Evolutionary conservation across 371 early-diverging fungal species (phyloP), one percentile per base, ranked within the genome.

Genomic region (Phascolomyces articulosus): DNA sequence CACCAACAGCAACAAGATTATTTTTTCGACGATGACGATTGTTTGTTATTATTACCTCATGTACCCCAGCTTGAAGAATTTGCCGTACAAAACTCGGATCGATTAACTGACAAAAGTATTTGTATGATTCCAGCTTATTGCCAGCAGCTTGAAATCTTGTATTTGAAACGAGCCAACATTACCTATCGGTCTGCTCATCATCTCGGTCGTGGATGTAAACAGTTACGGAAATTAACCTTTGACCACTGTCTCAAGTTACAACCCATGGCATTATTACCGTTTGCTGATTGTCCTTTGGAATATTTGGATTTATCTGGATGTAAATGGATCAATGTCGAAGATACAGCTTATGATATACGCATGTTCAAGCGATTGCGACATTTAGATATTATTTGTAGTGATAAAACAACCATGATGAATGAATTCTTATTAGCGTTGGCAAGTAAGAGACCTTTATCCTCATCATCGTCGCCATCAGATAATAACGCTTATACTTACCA

Each of bases 261-360:
- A 10, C 38, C 77, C 1, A 47, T 77, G 23, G 53, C 79, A 2
- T 57, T 82, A 4, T 54, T 82, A 15, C 79, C 79, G 1, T 72
- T 82, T 53, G 75, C 63, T 0, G 60, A 69, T 24, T 62, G 70
- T 10, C 70, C 73, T 2, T 65, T 82, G 13, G 75, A 75, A 40
- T 66, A 67, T 28, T 62, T 82, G 28, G 78, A 79, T 47, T 40
- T 82, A 27, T 68, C 74, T 27, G 76, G 75, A 6, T 77, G 76
- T 41, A 71, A 70, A 55, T 82, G 82, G 79, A 65, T 82, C 18
- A 71, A 68, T 40, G 73, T 65, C 13, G 62, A 58, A 29, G 75
- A 82, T n/a, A 82, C 82, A n/a, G 79, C 79, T 0, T 58, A 65
- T 55, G 82, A 82, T 41, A 40, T 82, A 0, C 51, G 69, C 7